A percentile compares a stretch with the other conserved stretches of the same genome.
phyloP scores from a whole-genome alignment of 345 rosid genomes.

The Populus alba region DNA sequence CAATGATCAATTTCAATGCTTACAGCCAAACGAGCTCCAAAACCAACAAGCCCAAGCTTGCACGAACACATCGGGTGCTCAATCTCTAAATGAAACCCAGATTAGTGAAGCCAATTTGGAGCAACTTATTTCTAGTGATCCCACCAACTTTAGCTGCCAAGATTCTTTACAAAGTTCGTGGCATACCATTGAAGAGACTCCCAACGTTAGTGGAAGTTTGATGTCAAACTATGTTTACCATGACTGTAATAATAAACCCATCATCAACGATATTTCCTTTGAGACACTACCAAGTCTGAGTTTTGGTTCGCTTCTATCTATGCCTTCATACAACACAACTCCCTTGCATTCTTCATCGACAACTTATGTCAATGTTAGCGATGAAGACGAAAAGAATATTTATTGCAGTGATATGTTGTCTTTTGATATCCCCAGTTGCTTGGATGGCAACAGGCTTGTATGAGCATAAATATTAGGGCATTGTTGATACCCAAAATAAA shows the following conservation, averaged over 20 bases:
- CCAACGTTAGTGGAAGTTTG: background rate
- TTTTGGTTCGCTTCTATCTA: slow-evolving; percentile 41
- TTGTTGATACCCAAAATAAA: too few species aligned
- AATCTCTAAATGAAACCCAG: slow-evolving; percentile 17
- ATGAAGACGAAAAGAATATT: slow-evolving; percentile 64
- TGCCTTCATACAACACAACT: slow-evolving; percentile 52
- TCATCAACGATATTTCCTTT: background rate
- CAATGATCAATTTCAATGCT: slow-evolving; percentile 25
- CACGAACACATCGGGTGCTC: background rate
- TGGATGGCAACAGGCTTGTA: slow-evolving; percentile 41
- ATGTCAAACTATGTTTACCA: slow-evolving; percentile 4
- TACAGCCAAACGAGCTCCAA: slow-evolving; percentile 4
- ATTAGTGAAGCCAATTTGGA: slow-evolving; percentile 18
- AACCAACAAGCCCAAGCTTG: slow-evolving; percentile 32
- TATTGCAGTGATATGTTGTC: slow-evolving; percentile 36
- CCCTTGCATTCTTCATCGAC: slow-evolving; percentile 55
- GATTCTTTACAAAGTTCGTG: background rate
- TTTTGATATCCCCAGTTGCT: slow-evolving; percentile 37
- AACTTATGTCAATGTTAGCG: slow-evolving; percentile 39
- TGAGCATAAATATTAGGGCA: background rate
- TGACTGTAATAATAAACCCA: background rate
- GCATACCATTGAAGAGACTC: background rate
- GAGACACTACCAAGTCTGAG: slow-evolving; percentile 22
- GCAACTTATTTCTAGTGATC: slow-evolving; percentile 16
- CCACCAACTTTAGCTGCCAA: slow-evolving; percentile 11